A percentile compares a stretch with the other conserved stretches of the same genome.
Evolutionary conservation across 2,329 filamentous ascomycete genomes (phyloP).

Genomic region (Lasiodiplodia sp.): DNA sequence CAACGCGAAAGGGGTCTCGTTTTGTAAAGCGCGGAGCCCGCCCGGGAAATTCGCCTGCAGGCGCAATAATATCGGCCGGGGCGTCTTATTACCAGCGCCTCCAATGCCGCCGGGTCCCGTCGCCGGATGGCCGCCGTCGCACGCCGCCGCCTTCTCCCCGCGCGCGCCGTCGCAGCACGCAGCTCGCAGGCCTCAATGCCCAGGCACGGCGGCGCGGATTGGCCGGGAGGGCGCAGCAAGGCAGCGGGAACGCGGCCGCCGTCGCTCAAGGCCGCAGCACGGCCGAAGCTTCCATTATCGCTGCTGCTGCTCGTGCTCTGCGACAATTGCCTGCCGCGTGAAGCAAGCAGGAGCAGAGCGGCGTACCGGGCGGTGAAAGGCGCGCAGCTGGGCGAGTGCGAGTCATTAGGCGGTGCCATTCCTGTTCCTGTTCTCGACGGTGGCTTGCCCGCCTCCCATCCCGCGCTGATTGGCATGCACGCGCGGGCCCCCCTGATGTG

Average conservation of each 20-base stretch:
- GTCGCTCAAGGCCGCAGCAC: neutral
- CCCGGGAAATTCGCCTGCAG: constrained; percentile 8
- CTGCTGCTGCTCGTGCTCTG: constrained; percentile 3
- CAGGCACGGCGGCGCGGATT: constrained; percentile 11
- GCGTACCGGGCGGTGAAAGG: constrained; percentile 20
- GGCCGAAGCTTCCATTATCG: neutral
- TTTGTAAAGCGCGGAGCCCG: constrained; percentile 9
- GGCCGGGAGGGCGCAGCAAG: constrained; percentile 15
- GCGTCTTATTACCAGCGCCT: neutral
- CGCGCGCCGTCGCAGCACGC: neutral
- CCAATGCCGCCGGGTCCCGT: neutral
- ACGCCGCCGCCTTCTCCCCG: constrained; percentile 2
- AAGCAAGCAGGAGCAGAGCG: constrained; percentile 1
- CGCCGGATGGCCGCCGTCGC: neutral
- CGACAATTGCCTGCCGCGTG: neutral
- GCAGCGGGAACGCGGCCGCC: neutral
- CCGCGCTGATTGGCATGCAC: constrained; percentile 14
- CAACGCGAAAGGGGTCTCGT: neutral
- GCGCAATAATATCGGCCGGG: constrained; percentile 7
- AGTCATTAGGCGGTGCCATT: neutral
- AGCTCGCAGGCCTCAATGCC: neutral
- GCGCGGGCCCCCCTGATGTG: neutral
- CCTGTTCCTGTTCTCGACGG: constrained; percentile 10
- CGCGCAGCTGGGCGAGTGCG: constrained; percentile 10
- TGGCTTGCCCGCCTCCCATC: constrained; percentile 5